These are phyloP conservation scores for Rubus parviflorus DNA, from an alignment of 306 rosid species.

Conservation along the genomic window DNA sequence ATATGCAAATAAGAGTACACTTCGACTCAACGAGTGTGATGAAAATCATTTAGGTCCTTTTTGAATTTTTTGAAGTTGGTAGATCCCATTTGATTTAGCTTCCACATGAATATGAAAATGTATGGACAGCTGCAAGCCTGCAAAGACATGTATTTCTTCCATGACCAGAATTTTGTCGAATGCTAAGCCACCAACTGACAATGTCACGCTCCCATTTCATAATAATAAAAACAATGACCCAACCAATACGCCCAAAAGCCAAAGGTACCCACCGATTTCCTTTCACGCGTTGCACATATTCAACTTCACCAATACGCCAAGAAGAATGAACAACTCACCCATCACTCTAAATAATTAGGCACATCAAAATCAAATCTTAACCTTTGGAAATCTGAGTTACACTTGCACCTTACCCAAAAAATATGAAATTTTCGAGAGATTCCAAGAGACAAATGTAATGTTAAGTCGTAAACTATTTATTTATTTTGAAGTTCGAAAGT, in stretches of 20 bases:
- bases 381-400: not conserved
- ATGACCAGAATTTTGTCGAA: slow-evolving; percentile 17
- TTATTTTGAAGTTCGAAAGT: not conserved
- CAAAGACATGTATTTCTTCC: slow-evolving; percentile 9
- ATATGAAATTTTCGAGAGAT: not conserved
- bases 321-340: not conserved
- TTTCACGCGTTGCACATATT: not conserved
- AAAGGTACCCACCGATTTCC: not conserved
- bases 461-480: not conserved
- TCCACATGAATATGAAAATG: not conserved
- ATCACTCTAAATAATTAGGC: not conserved
- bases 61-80: not conserved
- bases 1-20: too few relatives aligned
- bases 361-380: not conserved
- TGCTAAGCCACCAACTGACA: slow-evolving; percentile 22
- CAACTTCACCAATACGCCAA: not conserved
- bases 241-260: slow-evolving; percentile 8
- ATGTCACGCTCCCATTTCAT: slow-evolving; percentile 18
- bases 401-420: not conserved
- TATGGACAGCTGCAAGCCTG: not conserved
- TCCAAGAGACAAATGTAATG: not conserved
- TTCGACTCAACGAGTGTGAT: too few relatives aligned
- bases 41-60: too few relatives aligned
- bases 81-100: slow-evolving; percentile 12
- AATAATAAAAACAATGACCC: not conserved